Evolutionary conservation across 148 eudicot genomes (phyloP).

Genomic region (Camellia japonica): DNA sequence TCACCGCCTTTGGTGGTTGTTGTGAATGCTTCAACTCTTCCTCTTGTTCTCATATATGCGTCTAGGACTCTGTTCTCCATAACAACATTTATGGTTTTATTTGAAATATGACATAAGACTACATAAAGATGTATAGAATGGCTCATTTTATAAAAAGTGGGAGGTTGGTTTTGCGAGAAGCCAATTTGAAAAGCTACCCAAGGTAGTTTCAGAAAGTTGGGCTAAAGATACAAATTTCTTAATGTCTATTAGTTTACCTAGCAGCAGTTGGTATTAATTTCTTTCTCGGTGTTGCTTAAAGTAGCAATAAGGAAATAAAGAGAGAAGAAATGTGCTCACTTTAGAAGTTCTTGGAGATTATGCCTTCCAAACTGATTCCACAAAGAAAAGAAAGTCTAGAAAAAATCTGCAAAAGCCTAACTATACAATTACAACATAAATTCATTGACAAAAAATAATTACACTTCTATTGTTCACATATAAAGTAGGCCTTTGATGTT

Average conservation of each 20-base stretch:
- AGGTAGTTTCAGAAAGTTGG: too few species aligned
- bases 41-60: too few species aligned
- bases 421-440: background rate
- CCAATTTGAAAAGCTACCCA: too few species aligned
- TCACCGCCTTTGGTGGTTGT: too few species aligned
- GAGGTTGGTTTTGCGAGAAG: too few species aligned
- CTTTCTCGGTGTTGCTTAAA: background rate
- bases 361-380: background rate
- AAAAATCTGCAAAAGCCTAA: background rate
- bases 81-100: too few species aligned
- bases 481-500: background rate
- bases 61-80: too few species aligned
- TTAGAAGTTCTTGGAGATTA: background rate
- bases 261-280: background rate
- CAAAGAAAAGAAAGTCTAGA: background rate
- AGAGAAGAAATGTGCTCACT: background rate
- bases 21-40: too few species aligned
- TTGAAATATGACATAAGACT: too few species aligned
- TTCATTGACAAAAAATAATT: background rate
- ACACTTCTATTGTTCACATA: background rate
- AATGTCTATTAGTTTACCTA: background rate
- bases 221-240: background rate
- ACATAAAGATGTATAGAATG: too few species aligned
- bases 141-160: too few species aligned
- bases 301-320: too few species aligned